Percentiles rank a stretch among this genome's conserved stretches.
Evolutionary conservation across 106 monocot species (phyloP).

Genomic region (Iris macrosiphon): DNA sequence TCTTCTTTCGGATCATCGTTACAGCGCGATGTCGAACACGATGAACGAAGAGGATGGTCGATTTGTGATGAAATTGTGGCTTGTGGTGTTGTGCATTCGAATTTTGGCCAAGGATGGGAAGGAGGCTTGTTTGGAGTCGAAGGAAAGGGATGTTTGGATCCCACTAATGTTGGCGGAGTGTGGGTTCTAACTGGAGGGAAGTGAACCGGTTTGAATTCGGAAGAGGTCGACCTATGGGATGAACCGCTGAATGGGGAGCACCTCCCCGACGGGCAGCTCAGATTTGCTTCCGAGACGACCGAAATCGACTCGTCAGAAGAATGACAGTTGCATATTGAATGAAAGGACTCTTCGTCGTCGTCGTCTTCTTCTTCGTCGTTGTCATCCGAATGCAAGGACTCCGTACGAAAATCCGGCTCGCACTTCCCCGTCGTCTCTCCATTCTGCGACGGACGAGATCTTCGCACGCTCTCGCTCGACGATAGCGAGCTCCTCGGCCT

Average conservation of each 20-base stretch:
- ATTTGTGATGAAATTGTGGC: neutral
- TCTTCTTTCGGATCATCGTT: no score
- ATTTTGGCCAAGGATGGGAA: no score
- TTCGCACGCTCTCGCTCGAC: neutral
- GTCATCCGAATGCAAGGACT: neutral
- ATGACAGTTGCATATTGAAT: slow-evolving; percentile 24
- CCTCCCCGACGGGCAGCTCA: neutral
- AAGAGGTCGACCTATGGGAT: slow-evolving; percentile 10
- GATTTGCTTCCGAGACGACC: slow-evolving; percentile 1
- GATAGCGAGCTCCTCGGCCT: no score
- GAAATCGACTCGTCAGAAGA: neutral
- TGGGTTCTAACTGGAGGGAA: neutral
- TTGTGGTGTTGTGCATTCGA: neutral
- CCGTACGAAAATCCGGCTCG: neutral
- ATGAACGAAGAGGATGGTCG: neutral
- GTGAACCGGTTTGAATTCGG: neutral
- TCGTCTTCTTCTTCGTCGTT: no score
- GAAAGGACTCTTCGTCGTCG: slow-evolving; percentile 24
- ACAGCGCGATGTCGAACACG: no score
- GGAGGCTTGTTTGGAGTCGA: no score
- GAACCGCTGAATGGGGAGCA: slow-evolving; percentile 7
- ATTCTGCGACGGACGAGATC: neutral
- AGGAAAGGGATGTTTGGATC: neutral
- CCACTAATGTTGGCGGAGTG: neutral
- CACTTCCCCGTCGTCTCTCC: neutral